These are phyloP conservation scores for Populus nigra DNA, from an alignment of 345 rosid species.

Conservation along the genomic window DNA sequence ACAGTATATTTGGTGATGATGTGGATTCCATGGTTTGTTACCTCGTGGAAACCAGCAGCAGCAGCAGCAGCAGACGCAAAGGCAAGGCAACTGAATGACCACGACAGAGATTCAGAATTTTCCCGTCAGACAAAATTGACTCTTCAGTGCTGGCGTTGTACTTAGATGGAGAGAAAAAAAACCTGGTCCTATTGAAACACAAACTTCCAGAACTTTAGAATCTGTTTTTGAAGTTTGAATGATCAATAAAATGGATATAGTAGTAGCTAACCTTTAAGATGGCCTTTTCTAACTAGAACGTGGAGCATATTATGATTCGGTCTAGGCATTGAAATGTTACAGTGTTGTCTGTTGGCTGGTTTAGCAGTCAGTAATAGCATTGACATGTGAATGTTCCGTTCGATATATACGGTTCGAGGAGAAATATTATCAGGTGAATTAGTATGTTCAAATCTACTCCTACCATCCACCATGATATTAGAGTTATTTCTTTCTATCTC, in stretches of 20 bases:
- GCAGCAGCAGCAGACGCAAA: slow-evolving; percentile 57
- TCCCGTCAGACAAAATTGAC: not conserved
- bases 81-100: slow-evolving; percentile 77
- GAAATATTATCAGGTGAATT: too few species aligned
- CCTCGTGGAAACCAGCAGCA: slow-evolving; percentile 68
- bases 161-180: not conserved
- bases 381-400: not conserved
- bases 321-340: not conserved
- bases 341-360: not conserved
- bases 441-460: too few species aligned
- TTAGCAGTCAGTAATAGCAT: not conserved
- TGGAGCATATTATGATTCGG: not conserved
- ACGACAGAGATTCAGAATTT: not conserved
- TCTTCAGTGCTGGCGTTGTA: not conserved
- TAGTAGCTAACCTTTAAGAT: not conserved
- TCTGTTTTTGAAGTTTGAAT: not conserved
- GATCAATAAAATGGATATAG: not conserved
- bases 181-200: not conserved
- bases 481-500: too few species aligned
- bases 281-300: not conserved
- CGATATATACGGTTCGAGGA: too few species aligned
- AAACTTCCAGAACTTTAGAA: not conserved
- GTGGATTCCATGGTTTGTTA: slow-evolving; percentile 93
- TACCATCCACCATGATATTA: too few species aligned
- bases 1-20: slow-evolving; percentile 93